These are phyloP conservation scores for Cyclocybe cylindracea DNA, from an alignment of 768 basidiomycete genomes.

Conservation along the genomic window DNA sequence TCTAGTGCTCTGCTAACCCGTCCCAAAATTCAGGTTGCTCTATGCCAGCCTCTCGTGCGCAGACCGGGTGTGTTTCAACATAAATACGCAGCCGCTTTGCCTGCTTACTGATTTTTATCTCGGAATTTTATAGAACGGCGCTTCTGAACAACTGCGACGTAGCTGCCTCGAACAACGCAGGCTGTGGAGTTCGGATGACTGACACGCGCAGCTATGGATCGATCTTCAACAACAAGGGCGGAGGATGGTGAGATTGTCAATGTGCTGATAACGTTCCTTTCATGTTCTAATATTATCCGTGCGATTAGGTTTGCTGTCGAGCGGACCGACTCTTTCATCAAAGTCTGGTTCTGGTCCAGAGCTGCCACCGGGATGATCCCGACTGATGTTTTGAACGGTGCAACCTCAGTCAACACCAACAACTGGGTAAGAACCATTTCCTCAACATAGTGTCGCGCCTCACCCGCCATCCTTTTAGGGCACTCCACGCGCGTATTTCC, in stretches of 20 bases:
- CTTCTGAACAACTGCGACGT: conserved; percentile 49
- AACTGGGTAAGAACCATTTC: conserved; percentile 45
- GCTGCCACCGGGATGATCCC: conserved; percentile 41
- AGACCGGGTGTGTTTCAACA: conserved; percentile 45
- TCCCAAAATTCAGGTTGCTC: conserved; percentile 42
- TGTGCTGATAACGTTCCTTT: not conserved
- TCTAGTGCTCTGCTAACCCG: not conserved
- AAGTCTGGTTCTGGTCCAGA: conserved; percentile 74
- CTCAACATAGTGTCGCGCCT: too few species aligned
- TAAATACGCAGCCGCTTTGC: not conserved
- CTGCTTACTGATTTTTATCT: not conserved
- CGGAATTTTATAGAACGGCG: conserved; percentile 28
- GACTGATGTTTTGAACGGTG: conserved; percentile 44
- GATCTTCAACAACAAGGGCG: conserved; percentile 57
- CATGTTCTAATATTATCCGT: not conserved
- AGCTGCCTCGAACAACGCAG: conserved; percentile 48
- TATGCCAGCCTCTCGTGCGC: conserved; percentile 44
- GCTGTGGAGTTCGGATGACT: conserved; percentile 52
- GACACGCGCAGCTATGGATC: conserved; percentile 55
- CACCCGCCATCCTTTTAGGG: conserved; percentile 36
- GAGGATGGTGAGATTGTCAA: conserved; percentile 51
- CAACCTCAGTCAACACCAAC: conserved; percentile 43
- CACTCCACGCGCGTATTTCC: conserved; percentile 61
- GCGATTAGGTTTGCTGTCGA: conserved; percentile 60
- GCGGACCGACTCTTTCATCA: conserved; percentile 56